Evolutionary conservation across 331 rosid genomes (phyloP), one percentile per base, ranked within the genome.

Genomic region (Acacia concinna): DNA sequence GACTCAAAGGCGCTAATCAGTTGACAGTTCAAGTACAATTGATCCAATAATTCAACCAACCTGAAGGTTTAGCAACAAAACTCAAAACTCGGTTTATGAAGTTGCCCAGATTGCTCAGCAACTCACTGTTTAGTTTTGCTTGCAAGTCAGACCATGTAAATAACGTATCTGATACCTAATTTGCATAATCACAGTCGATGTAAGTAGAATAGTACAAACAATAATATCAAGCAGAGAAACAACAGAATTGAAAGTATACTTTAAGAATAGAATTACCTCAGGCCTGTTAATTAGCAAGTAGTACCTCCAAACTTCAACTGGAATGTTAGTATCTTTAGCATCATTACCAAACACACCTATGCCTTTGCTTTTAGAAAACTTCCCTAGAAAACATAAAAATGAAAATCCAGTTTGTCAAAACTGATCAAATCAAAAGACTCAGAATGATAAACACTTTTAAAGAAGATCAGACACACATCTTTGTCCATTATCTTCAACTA

Each of bases 271-370:
- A 73, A 37, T 87, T 84, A 93, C 99, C 99, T 95, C 97, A 1
- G 99, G 98, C 87, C 99, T 88, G 81, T 93, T 95, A 27, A 86
- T 92, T 23, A 95, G 92, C 85, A 95, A 86, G 90, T 95, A 95
- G 87, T 95, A 95, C 86, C 96, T 89, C 99, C 98, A 95, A 62
- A 91, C 99, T 89, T 95, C 99, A 52, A 88, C 99, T 15, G 98
- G 98, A 83, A 95, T 91, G 77, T 78, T 81, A 80, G 99, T 91
- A 76, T 95, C 99, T 83, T 90, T 95, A 38, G 90, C 99, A 90
- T 93, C 93, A 35, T 95, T 95, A 64, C 99, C 99, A 83, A 95
- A 95, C 63, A 95, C 98, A 54, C 98, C 98, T 8, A 93, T 27
- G 59, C 98, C 99, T 88, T 93, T 95, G 81, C 97, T 95, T 88